A percentile compares a stretch with the other conserved stretches of the same genome.
Conservation (phyloP, 2,329 filamentous ascomycete genomes). For the Emericellopsis cladophorae region DNA sequence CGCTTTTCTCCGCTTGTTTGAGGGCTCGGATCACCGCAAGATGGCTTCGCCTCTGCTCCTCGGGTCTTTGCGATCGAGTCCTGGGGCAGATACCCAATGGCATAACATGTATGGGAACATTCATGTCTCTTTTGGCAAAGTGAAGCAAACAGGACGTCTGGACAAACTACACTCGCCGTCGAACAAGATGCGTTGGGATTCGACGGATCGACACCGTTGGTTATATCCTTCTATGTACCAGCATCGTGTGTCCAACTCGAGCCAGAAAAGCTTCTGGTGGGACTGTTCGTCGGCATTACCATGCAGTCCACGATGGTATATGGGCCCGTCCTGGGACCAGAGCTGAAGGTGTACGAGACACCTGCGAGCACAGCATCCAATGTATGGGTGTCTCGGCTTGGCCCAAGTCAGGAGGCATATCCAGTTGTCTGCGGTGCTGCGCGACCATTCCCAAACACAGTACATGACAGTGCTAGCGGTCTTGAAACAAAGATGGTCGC, state of each 20-base stretch:
- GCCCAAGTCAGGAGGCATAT: slow-evolving; percentile 19
- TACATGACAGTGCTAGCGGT: slow-evolving; percentile 8
- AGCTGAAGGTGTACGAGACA: slow-evolving; percentile 18
- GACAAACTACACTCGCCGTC: slow-evolving; percentile 19
- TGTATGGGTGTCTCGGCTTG: slow-evolving; percentile 22
- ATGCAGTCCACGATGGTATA: slow-evolving; percentile 11
- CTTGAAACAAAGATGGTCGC: slow-evolving; percentile 13
- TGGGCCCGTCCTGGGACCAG: slow-evolving; percentile 9
- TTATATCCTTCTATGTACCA: slow-evolving; percentile 28
- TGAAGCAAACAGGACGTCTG: slow-evolving; percentile 11
- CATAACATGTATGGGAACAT: slow-evolving; percentile 23
- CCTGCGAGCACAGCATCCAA: slow-evolving; percentile 11
- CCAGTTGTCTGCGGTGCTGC: slow-evolving; percentile 11
- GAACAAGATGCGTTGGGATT: slow-evolving; percentile 21
- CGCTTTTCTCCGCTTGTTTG: slow-evolving; percentile 13
- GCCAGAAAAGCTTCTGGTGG: slow-evolving; percentile 14
- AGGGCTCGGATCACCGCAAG: slow-evolving; percentile 5
- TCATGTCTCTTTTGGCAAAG: slow-evolving; percentile 26
- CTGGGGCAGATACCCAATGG: slow-evolving; percentile 11
- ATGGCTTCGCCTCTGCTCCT: slow-evolving; percentile 14
- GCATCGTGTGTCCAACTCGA: slow-evolving; percentile 19
- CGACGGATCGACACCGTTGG: slow-evolving; percentile 21
- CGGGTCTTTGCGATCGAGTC: slow-evolving; percentile 11
- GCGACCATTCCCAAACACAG: slow-evolving; percentile 8
- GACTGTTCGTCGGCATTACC: slow-evolving; percentile 16